Evolutionary conservation across 2,329 filamentous ascomycete genomes (phyloP).

Genomic region (Teratosphaeria pseudoeucalypti): DNA sequence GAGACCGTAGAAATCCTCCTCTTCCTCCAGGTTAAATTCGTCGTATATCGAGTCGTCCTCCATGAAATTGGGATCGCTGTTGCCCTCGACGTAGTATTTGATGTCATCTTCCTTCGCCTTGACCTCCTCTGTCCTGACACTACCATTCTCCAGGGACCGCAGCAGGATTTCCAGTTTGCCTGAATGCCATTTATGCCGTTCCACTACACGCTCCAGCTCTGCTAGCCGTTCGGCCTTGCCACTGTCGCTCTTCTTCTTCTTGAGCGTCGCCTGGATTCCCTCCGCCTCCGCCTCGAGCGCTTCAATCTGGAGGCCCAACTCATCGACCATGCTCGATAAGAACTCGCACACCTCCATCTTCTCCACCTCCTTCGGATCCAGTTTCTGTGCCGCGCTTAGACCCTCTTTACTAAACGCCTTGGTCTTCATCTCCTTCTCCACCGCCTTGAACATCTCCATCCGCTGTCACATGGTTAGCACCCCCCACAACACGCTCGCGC

Average conservation of each 20-base stretch:
- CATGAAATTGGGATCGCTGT: conserved; percentile 77
- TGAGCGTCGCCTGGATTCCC: conserved; percentile 73
- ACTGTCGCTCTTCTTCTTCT: conserved; percentile 75
- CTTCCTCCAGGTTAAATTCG: conserved; percentile 81
- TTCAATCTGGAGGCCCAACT: conserved; percentile 90
- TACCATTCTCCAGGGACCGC: conserved; percentile 83
- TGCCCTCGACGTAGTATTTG: conserved; percentile 87
- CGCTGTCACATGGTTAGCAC: conserved; percentile 43
- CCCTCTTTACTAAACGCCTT: conserved; percentile 99
- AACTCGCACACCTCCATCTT: conserved; percentile 84
- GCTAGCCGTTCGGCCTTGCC: conserved; percentile 79
- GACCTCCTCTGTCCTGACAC: conserved; percentile 77
- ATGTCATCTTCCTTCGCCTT: conserved; percentile 84
- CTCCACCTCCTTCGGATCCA: conserved; percentile 96
- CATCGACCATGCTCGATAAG: conserved; percentile 75
- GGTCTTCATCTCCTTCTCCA: conserved; percentile 99
- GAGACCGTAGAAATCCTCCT: conserved; percentile 81
- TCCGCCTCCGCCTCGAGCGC: conserved; percentile 83
- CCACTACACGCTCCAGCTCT: conserved; percentile 72
- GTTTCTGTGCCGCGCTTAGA: conserved; percentile 76
- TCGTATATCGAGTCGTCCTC: conserved; percentile 95
- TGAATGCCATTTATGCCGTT: conserved; percentile 95
- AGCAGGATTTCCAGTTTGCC: conserved; percentile 83
- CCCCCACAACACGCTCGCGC: conserved; percentile 10
- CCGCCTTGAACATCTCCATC: conserved; percentile 99